Conservation (phyloP, 768 basidiomycete species). For the Boletus patriciae region DNA sequence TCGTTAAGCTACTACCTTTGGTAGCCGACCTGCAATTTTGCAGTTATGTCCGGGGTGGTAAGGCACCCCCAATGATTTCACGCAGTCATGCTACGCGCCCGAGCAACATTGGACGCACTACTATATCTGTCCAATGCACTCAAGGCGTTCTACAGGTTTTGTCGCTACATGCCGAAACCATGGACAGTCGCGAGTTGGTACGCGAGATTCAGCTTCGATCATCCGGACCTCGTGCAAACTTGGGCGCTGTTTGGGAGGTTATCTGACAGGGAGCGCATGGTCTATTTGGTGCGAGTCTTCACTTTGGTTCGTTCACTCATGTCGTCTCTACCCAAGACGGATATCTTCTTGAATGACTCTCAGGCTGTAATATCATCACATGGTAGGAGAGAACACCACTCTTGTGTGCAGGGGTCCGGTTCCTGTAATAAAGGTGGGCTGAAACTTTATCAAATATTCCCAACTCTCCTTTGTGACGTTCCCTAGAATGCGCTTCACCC, state of each 20-base stretch:
- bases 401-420: too few species aligned
- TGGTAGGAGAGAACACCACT: background rate
- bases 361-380: background rate
- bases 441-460: too few species aligned
- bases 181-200: background rate
- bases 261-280: background rate
- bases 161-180: background rate
- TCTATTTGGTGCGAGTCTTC: background rate
- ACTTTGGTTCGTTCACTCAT: background rate
- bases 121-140: background rate
- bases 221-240: background rate
- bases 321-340: background rate
- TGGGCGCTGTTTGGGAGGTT: background rate
- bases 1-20: too few species aligned
- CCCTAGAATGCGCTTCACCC: conserved; percentile 10
- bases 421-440: background rate
- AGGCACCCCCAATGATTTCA: too few species aligned
- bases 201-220: background rate
- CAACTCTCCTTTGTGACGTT: background rate
- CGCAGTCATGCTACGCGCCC: too few species aligned
- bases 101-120: too few species aligned
- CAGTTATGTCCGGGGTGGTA: too few species aligned
- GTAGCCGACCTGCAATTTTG: too few species aligned
- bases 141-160: too few species aligned
- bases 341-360: background rate